A percentile compares a stretch with the other conserved stretches of the same genome.
Conservation (phyloP, 2,329 filamentous ascomycete genomes). For the Xylaria sp. region DNA sequence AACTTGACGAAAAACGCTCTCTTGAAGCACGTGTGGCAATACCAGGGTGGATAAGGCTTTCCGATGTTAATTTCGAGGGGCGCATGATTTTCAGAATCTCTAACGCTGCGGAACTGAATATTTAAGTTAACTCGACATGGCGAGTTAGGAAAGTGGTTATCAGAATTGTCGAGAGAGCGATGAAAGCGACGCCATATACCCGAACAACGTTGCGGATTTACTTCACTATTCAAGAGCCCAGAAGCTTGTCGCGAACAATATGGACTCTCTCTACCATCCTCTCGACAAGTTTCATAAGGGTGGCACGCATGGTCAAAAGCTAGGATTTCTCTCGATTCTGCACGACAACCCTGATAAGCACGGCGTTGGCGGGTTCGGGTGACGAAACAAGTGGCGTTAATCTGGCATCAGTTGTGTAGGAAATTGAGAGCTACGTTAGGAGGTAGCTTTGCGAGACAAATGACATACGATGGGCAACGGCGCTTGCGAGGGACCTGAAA, state of each 20-base stretch:
- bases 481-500: not conserved
- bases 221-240: not conserved
- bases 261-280: not conserved
- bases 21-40: slow-evolving; percentile 11
- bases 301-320: not conserved
- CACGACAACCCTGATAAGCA: not conserved
- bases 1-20: slow-evolving; percentile 10
- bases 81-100: not conserved
- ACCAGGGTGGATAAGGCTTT: slow-evolving; percentile 8
- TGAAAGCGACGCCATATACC: not conserved
- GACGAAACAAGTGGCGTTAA: not conserved
- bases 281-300: not conserved
- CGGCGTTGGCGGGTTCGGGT: not conserved
- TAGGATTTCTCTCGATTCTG: not conserved
- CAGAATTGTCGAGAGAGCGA: not conserved
- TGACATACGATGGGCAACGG: not conserved
- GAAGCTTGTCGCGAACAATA: not conserved
- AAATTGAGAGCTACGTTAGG: not conserved
- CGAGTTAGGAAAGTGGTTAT: not conserved
- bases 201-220: not conserved
- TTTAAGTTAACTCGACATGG: not conserved
- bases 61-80: slow-evolving; percentile 16
- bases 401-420: not conserved
- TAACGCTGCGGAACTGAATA: slow-evolving; percentile 1
- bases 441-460: not conserved